Conservation (phyloP, 805 yeast species). For the Jamesozyma jinghongensis region DNA sequence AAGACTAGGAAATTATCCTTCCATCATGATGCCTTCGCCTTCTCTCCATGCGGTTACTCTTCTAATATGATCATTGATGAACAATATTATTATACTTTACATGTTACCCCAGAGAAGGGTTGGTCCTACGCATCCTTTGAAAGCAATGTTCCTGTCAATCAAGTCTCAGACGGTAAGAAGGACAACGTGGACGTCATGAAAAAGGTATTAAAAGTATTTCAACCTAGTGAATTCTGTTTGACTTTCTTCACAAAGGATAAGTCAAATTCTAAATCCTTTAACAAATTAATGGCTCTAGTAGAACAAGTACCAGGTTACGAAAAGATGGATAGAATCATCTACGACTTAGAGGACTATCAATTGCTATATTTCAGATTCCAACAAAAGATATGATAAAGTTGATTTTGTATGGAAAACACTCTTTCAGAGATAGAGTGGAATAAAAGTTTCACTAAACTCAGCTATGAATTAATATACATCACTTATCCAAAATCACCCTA, state of each 20-base stretch:
- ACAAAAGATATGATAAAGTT: neutral
- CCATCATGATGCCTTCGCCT: constrained; percentile 78
- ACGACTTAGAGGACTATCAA: constrained; percentile 67
- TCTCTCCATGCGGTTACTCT: constrained; percentile 91
- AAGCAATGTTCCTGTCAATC: constrained; percentile 57
- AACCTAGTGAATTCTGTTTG: constrained; percentile 67
- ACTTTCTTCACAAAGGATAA: constrained; percentile 37
- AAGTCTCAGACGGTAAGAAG: constrained; percentile 29
- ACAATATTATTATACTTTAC: constrained; percentile 70
- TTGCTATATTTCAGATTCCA: constrained; percentile 58
- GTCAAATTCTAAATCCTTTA: constrained; percentile 27
- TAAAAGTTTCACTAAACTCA: too few relatives aligned
- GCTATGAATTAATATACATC: too few relatives aligned
- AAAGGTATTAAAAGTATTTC: constrained; percentile 54
- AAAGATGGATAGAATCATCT: constrained; percentile 57
- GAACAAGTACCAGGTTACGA: constrained; percentile 35
- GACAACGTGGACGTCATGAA: constrained; percentile 47
- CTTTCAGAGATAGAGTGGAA: too few relatives aligned
- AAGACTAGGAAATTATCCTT: constrained; percentile 29
- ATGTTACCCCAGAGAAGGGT: constrained; percentile 87
- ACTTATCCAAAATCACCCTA: too few relatives aligned
- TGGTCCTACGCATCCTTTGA: constrained; percentile 97
- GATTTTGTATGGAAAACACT: too few relatives aligned
- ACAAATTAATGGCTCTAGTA: constrained; percentile 27
- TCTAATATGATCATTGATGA: constrained; percentile 68